These are phyloP conservation scores for Apiospora hydei DNA, from an alignment of 2,329 filamentous ascomycete species.

Conservation along the genomic window DNA sequence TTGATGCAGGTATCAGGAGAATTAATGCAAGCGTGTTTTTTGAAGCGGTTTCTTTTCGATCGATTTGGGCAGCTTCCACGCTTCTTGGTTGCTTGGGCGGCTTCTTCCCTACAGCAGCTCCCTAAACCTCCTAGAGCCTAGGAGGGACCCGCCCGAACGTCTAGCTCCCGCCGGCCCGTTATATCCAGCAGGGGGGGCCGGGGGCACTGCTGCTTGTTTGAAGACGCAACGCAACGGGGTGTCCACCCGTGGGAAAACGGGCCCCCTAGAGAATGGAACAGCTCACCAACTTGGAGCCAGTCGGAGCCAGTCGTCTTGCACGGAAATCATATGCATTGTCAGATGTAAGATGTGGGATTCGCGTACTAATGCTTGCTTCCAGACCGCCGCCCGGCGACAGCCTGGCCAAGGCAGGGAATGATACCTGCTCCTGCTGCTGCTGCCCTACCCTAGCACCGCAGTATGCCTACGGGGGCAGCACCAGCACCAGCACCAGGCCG, in stretches of 20 bases:
- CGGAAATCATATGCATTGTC: not conserved
- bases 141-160: not conserved
- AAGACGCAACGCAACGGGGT: slow-evolving; percentile 6
- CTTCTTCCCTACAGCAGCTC: not conserved
- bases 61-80: not conserved
- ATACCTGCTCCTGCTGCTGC: not conserved
- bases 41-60: not conserved
- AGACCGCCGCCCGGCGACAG: not conserved
- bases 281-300: not conserved
- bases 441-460: not conserved
- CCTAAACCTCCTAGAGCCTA: not conserved
- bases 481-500: not conserved
- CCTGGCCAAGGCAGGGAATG: not conserved
- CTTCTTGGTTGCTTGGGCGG: not conserved
- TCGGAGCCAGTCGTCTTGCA: not conserved
- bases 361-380: not conserved
- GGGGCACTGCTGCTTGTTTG: not conserved
- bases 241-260: not conserved
- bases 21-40: not conserved
- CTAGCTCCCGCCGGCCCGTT: slow-evolving; percentile 20
- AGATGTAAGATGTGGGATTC: slow-evolving; percentile 16
- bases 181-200: not conserved
- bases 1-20: not conserved
- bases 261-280: slow-evolving; percentile 4
- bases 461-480: not conserved